Base-by-base conservation (phyloP, 768 basidiomycete genomes). In the Thelephora ganbajun region DNA sequence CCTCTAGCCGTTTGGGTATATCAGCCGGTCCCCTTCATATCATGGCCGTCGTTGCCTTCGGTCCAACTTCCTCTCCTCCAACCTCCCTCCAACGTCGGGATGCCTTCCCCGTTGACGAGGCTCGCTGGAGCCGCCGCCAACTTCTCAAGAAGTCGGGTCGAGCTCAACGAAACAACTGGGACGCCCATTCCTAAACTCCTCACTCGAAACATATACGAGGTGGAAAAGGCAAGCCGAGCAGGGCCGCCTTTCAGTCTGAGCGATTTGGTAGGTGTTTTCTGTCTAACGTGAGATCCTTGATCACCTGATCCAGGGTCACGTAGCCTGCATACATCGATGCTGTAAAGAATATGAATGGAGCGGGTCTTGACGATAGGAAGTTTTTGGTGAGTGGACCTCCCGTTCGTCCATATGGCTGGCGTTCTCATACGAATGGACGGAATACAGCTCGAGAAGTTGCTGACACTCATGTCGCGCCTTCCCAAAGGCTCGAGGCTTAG, bases 401-500 rank as follows among this genome's bases (percentile, higher is more conserved):
- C 11, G 12, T 13, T 18, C 23, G 18, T 19, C 14, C 16, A 34
- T n/a, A 44, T 44, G 43, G 43, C 7, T n/a, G 18, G 5, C 18
- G 18, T 44, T 19, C 13, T 16, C 56, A 20, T 51, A 30, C 9
- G 5, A 30, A 30, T 4, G 9, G 26, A 9, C 26, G 26, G 26
- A 30, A 37, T 2, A 26, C 47, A 83, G 80, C 73, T 86, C 30
- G 84, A 87, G 62, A 72, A 74, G 41, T 50, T 76, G 6, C 59
- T 87, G 44, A 63, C 69, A 16, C 52, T 76, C 30, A 80, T 86
- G 79, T 68, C 84, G 2, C 69, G 70, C 14, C 63, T 73, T 41
- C 63, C 64, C 3, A 56, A 65, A 19, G 59, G 59, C 47, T 58
- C 56, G 5, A 14, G 35, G 11, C 45, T 62, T 44, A 56, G 49